phyloP scores from a whole-genome alignment of 106 monocot species.

The Dioscorea alata region DNA sequence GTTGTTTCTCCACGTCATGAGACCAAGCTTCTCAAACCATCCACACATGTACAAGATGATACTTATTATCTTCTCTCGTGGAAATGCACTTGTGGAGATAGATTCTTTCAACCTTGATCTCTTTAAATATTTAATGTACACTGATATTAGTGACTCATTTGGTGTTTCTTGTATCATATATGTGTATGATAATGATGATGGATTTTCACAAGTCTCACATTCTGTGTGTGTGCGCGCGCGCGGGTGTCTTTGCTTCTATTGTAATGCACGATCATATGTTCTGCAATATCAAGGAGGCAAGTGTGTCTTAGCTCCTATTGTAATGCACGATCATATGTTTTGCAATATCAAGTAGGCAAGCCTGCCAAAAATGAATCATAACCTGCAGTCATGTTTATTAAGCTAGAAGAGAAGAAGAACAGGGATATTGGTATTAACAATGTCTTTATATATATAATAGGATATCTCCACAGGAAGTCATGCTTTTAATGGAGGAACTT shows the following conservation, averaged over 20 bases:
- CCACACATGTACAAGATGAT: conserved; percentile 2
- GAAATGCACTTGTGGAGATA: conserved; percentile 27
- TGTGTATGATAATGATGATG: neutral
- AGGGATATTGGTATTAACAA: neutral
- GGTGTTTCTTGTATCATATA: neutral
- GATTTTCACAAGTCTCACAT: neutral
- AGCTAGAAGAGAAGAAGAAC: too few species aligned
- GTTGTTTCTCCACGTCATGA: conserved; percentile 9
- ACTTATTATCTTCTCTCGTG: conserved; percentile 28
- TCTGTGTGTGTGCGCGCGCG: too few species aligned
- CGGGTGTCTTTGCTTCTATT: too few species aligned
- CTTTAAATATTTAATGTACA: neutral
- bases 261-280: too few species aligned
- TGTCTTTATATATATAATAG: neutral
- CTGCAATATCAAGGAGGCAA: too few species aligned
- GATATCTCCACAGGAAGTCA: too few species aligned
- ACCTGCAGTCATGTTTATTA: too few species aligned
- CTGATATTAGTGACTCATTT: neutral
- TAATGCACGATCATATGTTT: too few species aligned
- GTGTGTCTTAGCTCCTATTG: too few species aligned
- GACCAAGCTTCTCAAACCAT: neutral
- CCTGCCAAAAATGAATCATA: too few species aligned
- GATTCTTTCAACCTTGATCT: conserved; percentile 23
- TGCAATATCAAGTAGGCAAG: too few species aligned
- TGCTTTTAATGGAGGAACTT: too few species aligned